Evolutionary conservation across 1,284 basidiomycete species (phyloP).

Genomic region (Neotropicomus parvogracilis): DNA sequence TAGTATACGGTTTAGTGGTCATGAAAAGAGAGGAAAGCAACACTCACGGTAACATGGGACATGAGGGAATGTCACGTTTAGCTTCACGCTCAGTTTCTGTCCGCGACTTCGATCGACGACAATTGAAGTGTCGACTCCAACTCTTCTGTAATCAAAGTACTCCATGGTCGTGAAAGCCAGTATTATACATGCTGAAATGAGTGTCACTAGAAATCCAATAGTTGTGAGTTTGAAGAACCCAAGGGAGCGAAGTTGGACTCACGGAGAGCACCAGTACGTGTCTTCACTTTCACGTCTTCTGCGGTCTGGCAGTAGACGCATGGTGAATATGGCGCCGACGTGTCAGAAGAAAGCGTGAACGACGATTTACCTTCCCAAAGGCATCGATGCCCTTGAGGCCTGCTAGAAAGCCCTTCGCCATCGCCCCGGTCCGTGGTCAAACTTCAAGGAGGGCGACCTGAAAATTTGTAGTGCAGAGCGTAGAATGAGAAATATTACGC

Average conservation of each 20-base stretch:
- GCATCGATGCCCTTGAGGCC: conserved; percentile 88
- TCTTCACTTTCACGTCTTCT: conserved; percentile 98
- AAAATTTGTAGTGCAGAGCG: conserved; percentile 29
- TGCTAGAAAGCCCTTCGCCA: conserved; percentile 74
- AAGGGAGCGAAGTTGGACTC: conserved; percentile 33
- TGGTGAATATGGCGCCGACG: conserved; percentile 11
- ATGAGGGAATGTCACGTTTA: conserved; percentile 94
- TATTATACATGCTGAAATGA: conserved; percentile 91
- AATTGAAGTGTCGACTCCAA: conserved; percentile 85
- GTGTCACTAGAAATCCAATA: conserved; percentile 65
- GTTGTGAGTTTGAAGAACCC: neutral
- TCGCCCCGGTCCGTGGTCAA: conserved; percentile 32
- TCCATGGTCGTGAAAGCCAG: conserved; percentile 88
- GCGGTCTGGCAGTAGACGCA: conserved; percentile 63
- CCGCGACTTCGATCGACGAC: conserved; percentile 92
- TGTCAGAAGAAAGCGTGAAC: conserved; percentile 4
- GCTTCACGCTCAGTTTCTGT: conserved; percentile 86
- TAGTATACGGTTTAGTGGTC: neutral
- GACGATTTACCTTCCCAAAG: conserved; percentile 84
- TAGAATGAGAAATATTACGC: conserved; percentile 16
- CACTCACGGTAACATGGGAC: conserved; percentile 94
- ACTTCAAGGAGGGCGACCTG: conserved; percentile 31
- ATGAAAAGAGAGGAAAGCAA: neutral
- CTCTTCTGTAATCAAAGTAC: conserved; percentile 90
- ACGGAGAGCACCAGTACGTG: conserved; percentile 88